Base-by-base conservation (phyloP, 805 yeast genomes). In the Wickerhamiella domercqiae region DNA sequence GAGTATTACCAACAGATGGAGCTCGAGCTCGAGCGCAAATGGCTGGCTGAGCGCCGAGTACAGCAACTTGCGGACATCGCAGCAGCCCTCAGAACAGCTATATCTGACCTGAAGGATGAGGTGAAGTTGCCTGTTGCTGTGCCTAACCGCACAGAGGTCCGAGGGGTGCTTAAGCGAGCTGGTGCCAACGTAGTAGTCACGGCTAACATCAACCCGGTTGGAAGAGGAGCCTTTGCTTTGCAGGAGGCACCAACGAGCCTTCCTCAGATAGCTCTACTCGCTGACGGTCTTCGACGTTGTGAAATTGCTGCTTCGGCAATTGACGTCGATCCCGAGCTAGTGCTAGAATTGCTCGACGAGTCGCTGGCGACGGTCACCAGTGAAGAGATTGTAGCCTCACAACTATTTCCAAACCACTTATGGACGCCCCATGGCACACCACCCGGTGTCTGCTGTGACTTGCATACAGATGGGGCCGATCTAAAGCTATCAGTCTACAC, bases 401-500 rank as follows among this genome's bases (percentile, higher is more conserved):
- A 14, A 20, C 6, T 16, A 21, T 30, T 30, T 21, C 33, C 33
- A 5, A 13, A 18, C 21, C 16, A n/a, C 21, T 13, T 30, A 6
- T 30, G 33, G 33, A 14, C 33, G 7, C 33, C 21, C n/a, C 5
- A 7, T 5, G 33, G 33, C 16, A 30, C 19, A 21, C 33, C 33
- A 13, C 20, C 11, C 13, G 33, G 33, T 7, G 21, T 15, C 7
- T 30, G 33, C 21, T 20, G 21, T 14, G 33, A 30, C 21, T 13
- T 30, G 7, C 11, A 18, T 20, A 14, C 21, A 5, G 13, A 16
- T 7, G 20, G 13, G 13, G n/a, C 16, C 21, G 21, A 30, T n/a
- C 18, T 30, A 6, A 30, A 17, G 7, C n/a, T 30, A 13, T 17
- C 20, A 7, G 16, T 30, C 5, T 17, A 30, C n/a, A 30, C 33